Evolutionary conservation across 306 rosid genomes (phyloP).

Genomic region (Vigna unguiculata): DNA sequence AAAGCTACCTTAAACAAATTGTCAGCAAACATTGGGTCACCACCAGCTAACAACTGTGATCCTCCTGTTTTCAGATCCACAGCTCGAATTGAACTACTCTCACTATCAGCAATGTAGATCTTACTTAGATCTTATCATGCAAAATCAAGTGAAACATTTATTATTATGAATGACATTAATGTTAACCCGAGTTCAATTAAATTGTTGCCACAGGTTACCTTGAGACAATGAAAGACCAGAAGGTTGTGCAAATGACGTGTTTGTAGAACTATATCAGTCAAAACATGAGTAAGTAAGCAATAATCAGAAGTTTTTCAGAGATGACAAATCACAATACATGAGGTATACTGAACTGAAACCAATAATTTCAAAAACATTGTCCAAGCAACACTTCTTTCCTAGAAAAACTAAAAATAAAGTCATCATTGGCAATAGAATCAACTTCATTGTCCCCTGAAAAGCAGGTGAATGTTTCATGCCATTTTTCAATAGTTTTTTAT

Average conservation of each 20-base stretch:
- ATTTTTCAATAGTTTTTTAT: slow-evolving; percentile 2
- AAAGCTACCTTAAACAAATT: slow-evolving; percentile 83
- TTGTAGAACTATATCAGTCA: slow-evolving; percentile 66
- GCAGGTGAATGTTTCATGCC: not conserved
- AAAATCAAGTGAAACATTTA: slow-evolving; percentile 39
- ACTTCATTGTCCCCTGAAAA: slow-evolving; percentile 8
- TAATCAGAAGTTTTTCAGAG: slow-evolving; percentile 33
- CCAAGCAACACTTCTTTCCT: slow-evolving; percentile 27
- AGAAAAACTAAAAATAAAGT: slow-evolving; percentile 5
- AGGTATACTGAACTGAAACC: slow-evolving; percentile 26
- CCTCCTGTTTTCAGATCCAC: slow-evolving; percentile 85
- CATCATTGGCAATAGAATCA: slow-evolving; percentile 10
- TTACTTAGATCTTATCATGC: slow-evolving; percentile 61
- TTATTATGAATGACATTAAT: slow-evolving; percentile 18
- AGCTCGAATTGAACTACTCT: slow-evolving; percentile 95
- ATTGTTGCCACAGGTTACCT: slow-evolving; percentile 60
- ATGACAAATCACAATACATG: slow-evolving; percentile 12
- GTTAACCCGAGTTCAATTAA: slow-evolving; percentile 32
- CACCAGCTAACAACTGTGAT: slow-evolving; percentile 88
- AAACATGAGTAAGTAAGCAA: slow-evolving; percentile 27
- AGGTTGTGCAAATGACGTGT: slow-evolving; percentile 94
- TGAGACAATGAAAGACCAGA: slow-evolving; percentile 91
- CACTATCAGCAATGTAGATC: slow-evolving; percentile 91
- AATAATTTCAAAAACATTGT: slow-evolving; percentile 24
- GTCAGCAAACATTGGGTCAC: slow-evolving; percentile 81